These are phyloP conservation scores for Phaffomyces antillensis DNA, from an alignment of 805 yeast species.

Conservation along the genomic window DNA sequence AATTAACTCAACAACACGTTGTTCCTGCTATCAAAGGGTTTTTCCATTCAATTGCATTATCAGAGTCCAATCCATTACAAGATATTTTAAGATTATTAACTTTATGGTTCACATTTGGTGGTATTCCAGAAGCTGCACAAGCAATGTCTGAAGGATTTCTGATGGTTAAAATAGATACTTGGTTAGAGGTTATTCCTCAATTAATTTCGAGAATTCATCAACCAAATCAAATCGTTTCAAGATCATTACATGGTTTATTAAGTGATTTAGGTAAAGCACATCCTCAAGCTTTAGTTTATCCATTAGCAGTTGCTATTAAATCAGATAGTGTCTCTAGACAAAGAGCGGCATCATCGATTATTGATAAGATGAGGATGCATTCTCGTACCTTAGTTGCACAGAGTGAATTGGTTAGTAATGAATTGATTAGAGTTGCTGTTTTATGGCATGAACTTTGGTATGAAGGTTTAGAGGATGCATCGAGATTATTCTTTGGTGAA, in stretches of 20 bases:
- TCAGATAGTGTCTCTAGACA: constrained; percentile 87
- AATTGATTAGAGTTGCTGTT: constrained; percentile 89
- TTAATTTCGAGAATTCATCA: constrained; percentile 94
- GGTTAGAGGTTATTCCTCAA: constrained; percentile 96
- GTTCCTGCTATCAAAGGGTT: constrained; percentile 95
- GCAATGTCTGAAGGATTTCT: constrained; percentile 89
- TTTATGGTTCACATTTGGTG: constrained; percentile 95
- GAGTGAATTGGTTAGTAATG: constrained; percentile 90
- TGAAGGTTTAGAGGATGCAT: constrained; percentile 95
- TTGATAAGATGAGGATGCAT: constrained; percentile 87
- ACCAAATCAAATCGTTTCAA: constrained; percentile 78
- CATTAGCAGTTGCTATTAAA: constrained; percentile 91
- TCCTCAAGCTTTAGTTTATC: constrained; percentile 95
- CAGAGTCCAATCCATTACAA: constrained; percentile 81
- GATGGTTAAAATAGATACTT: constrained; percentile 82
- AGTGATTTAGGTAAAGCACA: constrained; percentile 90
- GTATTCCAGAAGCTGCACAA: constrained; percentile 80
- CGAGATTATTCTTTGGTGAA: constrained; percentile 87
- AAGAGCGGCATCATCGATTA: constrained; percentile 83
- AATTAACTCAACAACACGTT: constrained; percentile 76
- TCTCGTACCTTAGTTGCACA: constrained; percentile 82
- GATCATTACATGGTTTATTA: constrained; percentile 69
- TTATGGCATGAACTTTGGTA: constrained; percentile 98
- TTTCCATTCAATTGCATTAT: constrained; percentile 87
- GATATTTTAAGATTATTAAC: constrained; percentile 87